Percentiles rank a stretch among this genome's conserved stretches.
These are phyloP conservation scores for Saccharomyces kudriavzevii DNA, from an alignment of 805 yeast species.

Conservation along the genomic window DNA sequence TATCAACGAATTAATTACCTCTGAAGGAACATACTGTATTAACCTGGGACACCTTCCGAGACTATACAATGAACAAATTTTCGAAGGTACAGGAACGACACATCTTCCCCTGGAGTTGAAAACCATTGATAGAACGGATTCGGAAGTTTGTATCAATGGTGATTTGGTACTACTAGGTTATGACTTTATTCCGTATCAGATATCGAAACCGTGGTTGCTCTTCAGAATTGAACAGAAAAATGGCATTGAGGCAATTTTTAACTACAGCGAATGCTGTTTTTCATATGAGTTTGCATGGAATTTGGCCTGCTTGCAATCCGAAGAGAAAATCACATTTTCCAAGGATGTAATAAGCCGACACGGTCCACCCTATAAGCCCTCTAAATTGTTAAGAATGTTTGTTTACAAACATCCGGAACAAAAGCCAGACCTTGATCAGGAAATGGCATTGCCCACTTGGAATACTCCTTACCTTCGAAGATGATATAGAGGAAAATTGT, in stretches of 20 bases:
- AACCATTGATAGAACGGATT: constrained; percentile 9
- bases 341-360: background rate
- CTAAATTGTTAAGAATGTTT: constrained; percentile 6
- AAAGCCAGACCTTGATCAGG: constrained; percentile 5
- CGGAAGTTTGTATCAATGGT: constrained; percentile 24
- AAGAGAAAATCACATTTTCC: background rate
- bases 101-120: constrained; percentile 19
- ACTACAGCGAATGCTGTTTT: constrained; percentile 6
- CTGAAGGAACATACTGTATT: constrained; percentile 18
- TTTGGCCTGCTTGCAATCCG: constrained; percentile 4
- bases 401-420: constrained; percentile 7
- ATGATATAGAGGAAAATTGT: background rate
- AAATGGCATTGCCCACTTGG: constrained; percentile 8
- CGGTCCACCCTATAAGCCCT: constrained; percentile 3
- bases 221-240: constrained; percentile 6
- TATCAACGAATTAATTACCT: constrained; percentile 15
- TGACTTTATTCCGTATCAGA: constrained; percentile 11
- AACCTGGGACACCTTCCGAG: constrained; percentile 13
- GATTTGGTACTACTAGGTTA: constrained; percentile 22
- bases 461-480: constrained; percentile 8
- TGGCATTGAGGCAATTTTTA: constrained; percentile 8
- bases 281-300: constrained; percentile 6
- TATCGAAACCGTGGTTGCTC: constrained; percentile 12
- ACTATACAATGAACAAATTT: background rate
- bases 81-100: constrained; percentile 7